phyloP scores from a whole-genome alignment of 148 eudicot species.

The Amaranthus hypochondriacus region DNA sequence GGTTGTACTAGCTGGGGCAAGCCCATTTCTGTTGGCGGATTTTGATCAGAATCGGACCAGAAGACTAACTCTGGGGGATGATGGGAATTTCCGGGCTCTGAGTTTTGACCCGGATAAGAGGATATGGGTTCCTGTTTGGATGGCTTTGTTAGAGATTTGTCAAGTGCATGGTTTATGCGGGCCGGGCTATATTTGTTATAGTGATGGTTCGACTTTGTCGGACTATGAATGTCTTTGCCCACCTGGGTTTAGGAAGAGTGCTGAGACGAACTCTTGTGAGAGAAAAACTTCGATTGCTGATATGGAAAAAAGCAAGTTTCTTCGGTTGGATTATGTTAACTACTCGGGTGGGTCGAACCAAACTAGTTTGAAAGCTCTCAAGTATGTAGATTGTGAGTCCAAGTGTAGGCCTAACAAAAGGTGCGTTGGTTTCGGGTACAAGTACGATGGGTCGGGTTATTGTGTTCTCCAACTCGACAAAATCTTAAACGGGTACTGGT shows the following conservation, averaged over 20 bases:
- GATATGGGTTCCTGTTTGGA: slow-evolving; percentile 53
- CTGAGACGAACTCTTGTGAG: slow-evolving; percentile 27
- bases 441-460: slow-evolving; percentile 49
- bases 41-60: slow-evolving; percentile 34
- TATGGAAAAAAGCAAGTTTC: slow-evolving; percentile 31
- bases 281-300: slow-evolving; percentile 27
- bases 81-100: slow-evolving; percentile 59
- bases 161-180: slow-evolving; percentile 60
- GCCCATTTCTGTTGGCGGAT: slow-evolving; percentile 36
- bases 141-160: slow-evolving; percentile 48
- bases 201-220: slow-evolving; percentile 25
- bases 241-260: slow-evolving; percentile 37
- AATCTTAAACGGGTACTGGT: slow-evolving; percentile 58
- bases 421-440: slow-evolving; percentile 63
- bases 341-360: slow-evolving; percentile 41
- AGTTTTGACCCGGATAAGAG: slow-evolving; percentile 33
- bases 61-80: slow-evolving; percentile 50
- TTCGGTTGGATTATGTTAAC: slow-evolving; percentile 64
- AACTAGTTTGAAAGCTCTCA: slow-evolving; percentile 13
- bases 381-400: slow-evolving; percentile 34
- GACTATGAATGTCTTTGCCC: slow-evolving; percentile 53
- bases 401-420: slow-evolving; percentile 33
- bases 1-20: slow-evolving; percentile 11
- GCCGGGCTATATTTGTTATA: slow-evolving; percentile 49
- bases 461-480: slow-evolving; percentile 48